Base-by-base conservation (phyloP, 768 basidiomycete species). In the Termitomyces eurrhizus region DNA sequence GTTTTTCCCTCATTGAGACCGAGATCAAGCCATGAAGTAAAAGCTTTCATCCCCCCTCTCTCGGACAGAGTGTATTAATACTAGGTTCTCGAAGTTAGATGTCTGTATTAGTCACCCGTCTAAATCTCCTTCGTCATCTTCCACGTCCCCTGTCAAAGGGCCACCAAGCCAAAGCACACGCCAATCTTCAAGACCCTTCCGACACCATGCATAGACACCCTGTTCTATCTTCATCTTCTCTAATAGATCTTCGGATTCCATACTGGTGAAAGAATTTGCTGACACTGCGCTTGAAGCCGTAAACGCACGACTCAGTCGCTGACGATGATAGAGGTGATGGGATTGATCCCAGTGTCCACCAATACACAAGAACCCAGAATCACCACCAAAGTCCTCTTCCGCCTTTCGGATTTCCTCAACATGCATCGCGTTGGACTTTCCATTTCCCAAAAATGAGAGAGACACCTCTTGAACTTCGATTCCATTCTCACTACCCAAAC, bases 151-250 rank as follows among this genome's bases (percentile, higher is more conserved):
- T 29, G 66, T 71, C 41, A 69, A 72, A 65, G 74, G 75, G 24
- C 89, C 89, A 0, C 92, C 92, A 11, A 92, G 73, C 92, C 92
- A 94, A 68, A 93, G 86, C 13, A 93, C 82, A 24, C 92, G 77
- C 82, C 86, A 94, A 67, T 94, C 92, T 57, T 85, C 83, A 4
- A 77, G 62, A 16, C 87, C 91, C 67, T 87, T 91, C 65, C 84
- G 74, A 72, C 85, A 80, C 91, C 92, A 93, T 0, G 83, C 91
- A 69, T 93, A 94, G 6, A 89, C 72, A 7, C 92, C 92, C 59
- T 87, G 78, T 59, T 86, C 83, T 24, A 72, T 73, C 66, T 77
- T 79, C 68, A 85, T 67, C 65, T 74, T 70, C 32, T 73, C 75
- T 1, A 72, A 59, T 8, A 84, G 66, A 51, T 84, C 87, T 26